These are phyloP conservation scores for Salix exigua DNA, from an alignment of 345 rosid genomes.

Conservation along the genomic window DNA sequence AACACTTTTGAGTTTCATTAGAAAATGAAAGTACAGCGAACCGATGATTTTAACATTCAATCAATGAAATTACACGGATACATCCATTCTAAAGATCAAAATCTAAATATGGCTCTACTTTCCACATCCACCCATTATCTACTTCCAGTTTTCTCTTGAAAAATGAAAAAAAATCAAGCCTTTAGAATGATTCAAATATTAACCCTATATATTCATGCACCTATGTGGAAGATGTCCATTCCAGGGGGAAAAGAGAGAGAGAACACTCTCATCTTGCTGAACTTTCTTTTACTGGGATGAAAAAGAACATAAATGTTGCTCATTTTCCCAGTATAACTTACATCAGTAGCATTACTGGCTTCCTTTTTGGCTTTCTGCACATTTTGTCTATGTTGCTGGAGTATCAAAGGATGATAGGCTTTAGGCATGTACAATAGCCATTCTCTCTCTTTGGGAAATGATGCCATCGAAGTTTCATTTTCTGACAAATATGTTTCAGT, in stretches of 20 bases:
- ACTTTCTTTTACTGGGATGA: not conserved
- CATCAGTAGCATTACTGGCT: conserved; percentile 44
- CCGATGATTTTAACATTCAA: not conserved
- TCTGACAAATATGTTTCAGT: conserved; percentile 24
- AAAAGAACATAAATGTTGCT: not conserved
- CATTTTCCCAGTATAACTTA: conserved; percentile 32
- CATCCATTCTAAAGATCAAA: conserved; percentile 35
- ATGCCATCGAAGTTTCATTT: conserved; percentile 29
- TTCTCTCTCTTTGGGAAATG: conserved; percentile 34
- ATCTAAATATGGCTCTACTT: conserved; percentile 27
- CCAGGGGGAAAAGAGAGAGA: not conserved
- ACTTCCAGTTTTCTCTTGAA: conserved; percentile 35
- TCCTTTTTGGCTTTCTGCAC: conserved; percentile 47
- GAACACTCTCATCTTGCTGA: not conserved
- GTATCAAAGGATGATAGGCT: conserved; percentile 82
- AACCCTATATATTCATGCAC: not conserved
- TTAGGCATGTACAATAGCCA: conserved; percentile 77
- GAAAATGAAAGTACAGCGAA: too few relatives aligned
- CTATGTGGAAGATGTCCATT: not conserved
- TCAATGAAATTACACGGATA: conserved; percentile 10
- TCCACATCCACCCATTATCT: conserved; percentile 15
- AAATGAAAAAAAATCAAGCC: conserved; percentile 4
- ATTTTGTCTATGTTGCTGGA: conserved; percentile 70
- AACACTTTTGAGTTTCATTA: conserved; percentile 1
- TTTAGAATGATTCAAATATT: not conserved